Base-by-base conservation (phyloP, 2,329 filamentous ascomycete genomes). In the Apiospora malaysiana region DNA sequence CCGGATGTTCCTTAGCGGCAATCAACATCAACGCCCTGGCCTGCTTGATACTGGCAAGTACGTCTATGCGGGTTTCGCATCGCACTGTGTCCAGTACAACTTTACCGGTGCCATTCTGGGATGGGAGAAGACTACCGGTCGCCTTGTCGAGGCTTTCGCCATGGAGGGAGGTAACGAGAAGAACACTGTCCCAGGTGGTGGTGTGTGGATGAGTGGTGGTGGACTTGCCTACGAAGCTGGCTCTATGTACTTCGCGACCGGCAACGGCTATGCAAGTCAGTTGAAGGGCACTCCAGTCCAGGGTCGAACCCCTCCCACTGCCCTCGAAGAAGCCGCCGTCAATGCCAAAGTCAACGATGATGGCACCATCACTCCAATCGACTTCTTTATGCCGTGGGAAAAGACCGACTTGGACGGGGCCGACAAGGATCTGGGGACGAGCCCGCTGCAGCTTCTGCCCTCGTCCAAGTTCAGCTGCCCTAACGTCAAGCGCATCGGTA, bases 311-410 rank as follows among this genome's bases (percentile, higher is more conserved):
- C 84, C 84, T 21, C 84, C 84, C 0, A 82, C 82, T 0, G 74
- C 84, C 2, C 77, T 87, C 0, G 85, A 86, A 76, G 83, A 87
- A 73, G 85, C 85, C 0, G 85, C 83, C 14, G 83, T 86, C 21
- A 84, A 87, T 72, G 83, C 85, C 77, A 83, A 81, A 0, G 81
- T 87, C 67, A 82, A 82, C 68, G 78, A 75, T 9, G 80, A 86
- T 69, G 84, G 85, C 8, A 83, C 78, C 40, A 73, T 86, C 2
- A 80, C 77, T 0, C 76, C 84, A 5, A 81, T 84, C 5, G 85
- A 86, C 74, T 87, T 86, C 72, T 87, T 87, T 75, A 86, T 86
- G 82, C 85, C 84, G 0, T 84, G 80, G 74, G 84, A 87, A 70
- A 86, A 86, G 71, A 79, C 79, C n/a, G 80, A 83, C 25, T 77